phyloP scores from a whole-genome alignment of 768 basidiomycete species.

The Lentinula lateritia region DNA sequence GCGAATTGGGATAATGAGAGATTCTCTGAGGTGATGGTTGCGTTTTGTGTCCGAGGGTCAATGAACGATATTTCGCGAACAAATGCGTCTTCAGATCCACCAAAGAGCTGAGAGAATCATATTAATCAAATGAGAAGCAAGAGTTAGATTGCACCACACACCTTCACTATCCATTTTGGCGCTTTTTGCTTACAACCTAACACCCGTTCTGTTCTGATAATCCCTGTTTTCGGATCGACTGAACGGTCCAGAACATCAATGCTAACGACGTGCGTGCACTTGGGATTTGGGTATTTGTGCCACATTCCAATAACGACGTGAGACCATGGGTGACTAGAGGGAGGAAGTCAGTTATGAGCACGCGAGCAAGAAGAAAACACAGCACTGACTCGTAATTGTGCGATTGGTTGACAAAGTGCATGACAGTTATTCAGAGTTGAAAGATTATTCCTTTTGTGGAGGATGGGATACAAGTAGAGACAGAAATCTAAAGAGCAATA shows the following conservation, averaged over 20 bases:
- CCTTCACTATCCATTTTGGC: constrained; percentile 90
- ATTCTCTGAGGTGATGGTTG: constrained; percentile 88
- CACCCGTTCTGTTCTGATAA: constrained; percentile 88
- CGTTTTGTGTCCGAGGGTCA: constrained; percentile 75
- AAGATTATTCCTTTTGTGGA: constrained; percentile 9
- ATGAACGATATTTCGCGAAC: constrained; percentile 93
- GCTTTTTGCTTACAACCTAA: constrained; percentile 90
- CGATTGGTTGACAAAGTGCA: constrained; percentile 86
- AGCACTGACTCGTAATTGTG: constrained; percentile 75
- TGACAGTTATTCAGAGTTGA: constrained; percentile 26
- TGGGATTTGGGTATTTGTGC: constrained; percentile 95
- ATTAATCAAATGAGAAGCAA: constrained; percentile 25
- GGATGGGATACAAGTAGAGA: constrained; percentile 21
- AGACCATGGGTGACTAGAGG: constrained; percentile 75
- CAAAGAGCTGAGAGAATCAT: constrained; percentile 62
- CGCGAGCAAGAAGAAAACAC: constrained; percentile 8
- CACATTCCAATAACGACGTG: constrained; percentile 92
- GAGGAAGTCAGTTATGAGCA: constrained; percentile 5
- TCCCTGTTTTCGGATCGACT: constrained; percentile 76
- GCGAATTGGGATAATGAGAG: constrained; percentile 93
- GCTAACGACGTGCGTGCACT: constrained; percentile 83
- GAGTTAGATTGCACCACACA: constrained; percentile 21
- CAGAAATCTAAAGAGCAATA: constrained; percentile 1
- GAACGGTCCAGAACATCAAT: constrained; percentile 84
- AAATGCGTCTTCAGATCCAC: constrained; percentile 91